phyloP scores from a whole-genome alignment of 1,284 basidiomycete genomes.

The Ceratobasidium sp. region DNA sequence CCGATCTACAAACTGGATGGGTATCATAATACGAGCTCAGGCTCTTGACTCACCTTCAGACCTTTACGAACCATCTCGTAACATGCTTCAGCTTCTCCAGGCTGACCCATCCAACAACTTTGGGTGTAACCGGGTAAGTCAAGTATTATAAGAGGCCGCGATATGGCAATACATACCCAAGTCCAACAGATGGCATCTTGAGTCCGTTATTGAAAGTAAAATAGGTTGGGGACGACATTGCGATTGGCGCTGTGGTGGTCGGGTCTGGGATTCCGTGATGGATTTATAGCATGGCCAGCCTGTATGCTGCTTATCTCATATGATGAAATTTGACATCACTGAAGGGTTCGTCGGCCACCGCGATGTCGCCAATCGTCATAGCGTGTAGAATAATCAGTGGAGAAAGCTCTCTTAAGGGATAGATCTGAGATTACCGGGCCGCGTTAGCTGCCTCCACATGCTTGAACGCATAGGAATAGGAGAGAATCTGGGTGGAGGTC shows the following conservation, averaged over 20 bases:
- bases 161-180: background rate
- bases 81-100: slow-evolving; percentile 40
- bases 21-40: background rate
- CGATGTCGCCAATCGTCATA: too few species aligned
- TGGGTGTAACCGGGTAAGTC: background rate
- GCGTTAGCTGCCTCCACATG: too few species aligned
- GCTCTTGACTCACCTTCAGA: slow-evolving; percentile 14
- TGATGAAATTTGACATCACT: too few species aligned
- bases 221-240: slow-evolving; percentile 1
- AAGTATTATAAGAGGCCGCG: background rate
- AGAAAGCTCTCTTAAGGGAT: too few species aligned
- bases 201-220: slow-evolving; percentile 27
- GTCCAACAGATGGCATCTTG: slow-evolving; percentile 14
- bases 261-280: slow-evolving; percentile 42
- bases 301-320: too few species aligned
- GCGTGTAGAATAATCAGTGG: too few species aligned
- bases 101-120: slow-evolving; percentile 44
- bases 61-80: slow-evolving; percentile 42
- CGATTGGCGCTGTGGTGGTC: background rate
- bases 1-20: slow-evolving; percentile 36
- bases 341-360: too few species aligned
- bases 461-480: too few species aligned
- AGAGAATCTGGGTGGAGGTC: too few species aligned
- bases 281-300: too few species aligned
- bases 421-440: too few species aligned